Evolutionary conservation across 139 green algal species (phyloP).

Genomic region (Medakamo hakoo): DNA sequence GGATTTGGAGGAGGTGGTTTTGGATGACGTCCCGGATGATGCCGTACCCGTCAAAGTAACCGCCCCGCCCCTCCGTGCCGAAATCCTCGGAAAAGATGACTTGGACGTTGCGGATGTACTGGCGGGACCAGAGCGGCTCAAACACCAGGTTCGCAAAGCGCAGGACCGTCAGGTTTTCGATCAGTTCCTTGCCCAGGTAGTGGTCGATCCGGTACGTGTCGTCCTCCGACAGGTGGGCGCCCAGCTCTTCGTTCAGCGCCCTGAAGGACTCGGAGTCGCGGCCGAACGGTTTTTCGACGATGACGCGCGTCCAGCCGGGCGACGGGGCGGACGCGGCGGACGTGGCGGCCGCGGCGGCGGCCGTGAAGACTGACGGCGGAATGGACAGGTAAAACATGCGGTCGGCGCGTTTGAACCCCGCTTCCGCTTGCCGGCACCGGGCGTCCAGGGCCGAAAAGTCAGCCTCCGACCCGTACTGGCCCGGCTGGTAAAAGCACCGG

Average conservation of each 20-base stretch:
- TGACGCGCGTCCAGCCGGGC: constrained; percentile 88
- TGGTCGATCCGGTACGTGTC: constrained; percentile 86
- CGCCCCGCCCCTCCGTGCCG: constrained; percentile 73
- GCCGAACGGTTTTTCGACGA: constrained; percentile 99
- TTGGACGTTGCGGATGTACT: constrained; percentile 78
- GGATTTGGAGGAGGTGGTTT: constrained; percentile 73
- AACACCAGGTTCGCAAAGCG: constrained; percentile 90
- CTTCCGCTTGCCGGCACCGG: constrained; percentile 50
- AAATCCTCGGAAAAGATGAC: constrained; percentile 57
- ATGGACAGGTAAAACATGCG: constrained; percentile 98
- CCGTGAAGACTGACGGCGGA: constrained; percentile 80
- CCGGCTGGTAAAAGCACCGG: constrained; percentile 75
- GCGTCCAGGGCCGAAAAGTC: constrained; percentile 58
- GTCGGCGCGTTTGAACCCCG: constrained; percentile 28
- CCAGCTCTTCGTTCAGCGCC: constrained; percentile 54
- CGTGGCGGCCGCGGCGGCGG: constrained; percentile 48
- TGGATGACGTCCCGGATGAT: constrained; percentile 96
- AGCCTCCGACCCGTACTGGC: constrained; percentile 45
- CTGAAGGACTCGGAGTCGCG: constrained; percentile 60
- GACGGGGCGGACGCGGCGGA: constrained; percentile 45
- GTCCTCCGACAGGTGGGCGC: constrained; percentile 61
- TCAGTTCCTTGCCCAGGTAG: constrained; percentile 96
- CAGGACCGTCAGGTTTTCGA: constrained; percentile 92
- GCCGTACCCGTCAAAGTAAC: constrained; percentile 95
- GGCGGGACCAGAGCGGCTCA: constrained; percentile 54